These are phyloP conservation scores for Beauveria caledonica DNA, from an alignment of 2,329 filamentous ascomycete genomes.

Conservation along the genomic window DNA sequence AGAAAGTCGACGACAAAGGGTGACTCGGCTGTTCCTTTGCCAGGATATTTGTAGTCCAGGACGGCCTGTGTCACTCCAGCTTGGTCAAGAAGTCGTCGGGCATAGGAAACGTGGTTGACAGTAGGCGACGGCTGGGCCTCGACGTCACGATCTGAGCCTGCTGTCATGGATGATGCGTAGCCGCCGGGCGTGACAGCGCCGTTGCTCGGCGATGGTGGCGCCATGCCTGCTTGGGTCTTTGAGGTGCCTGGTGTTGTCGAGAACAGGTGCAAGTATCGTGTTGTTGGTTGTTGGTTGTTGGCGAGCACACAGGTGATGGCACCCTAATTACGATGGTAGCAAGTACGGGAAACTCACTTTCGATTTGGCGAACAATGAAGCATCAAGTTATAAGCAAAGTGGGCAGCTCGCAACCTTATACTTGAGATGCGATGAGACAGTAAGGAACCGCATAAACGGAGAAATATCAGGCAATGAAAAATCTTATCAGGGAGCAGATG, in stretches of 20 bases:
- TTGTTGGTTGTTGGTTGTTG: too few relatives aligned
- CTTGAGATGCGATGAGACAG: background rate
- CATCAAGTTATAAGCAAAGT: background rate
- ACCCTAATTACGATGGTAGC: background rate
- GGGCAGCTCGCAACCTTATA: background rate
- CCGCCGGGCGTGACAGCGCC: slow-evolving; percentile 1
- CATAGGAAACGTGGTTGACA: slow-evolving; percentile 33
- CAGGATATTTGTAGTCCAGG: slow-evolving; percentile 46
- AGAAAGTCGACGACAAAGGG: slow-evolving; percentile 64
- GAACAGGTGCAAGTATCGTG: background rate
- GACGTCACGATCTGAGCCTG: slow-evolving; percentile 30
- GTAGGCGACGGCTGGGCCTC: slow-evolving; percentile 31
- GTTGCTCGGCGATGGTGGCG: background rate
- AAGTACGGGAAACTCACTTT: background rate
- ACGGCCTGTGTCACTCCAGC: slow-evolving; percentile 49
- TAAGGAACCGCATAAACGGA: background rate
- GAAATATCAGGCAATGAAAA: background rate
- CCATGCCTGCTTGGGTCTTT: background rate
- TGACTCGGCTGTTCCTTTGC: slow-evolving; percentile 55
- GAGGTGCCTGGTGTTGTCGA: background rate
- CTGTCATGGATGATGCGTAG: slow-evolving; percentile 21
- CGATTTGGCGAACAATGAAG: background rate
- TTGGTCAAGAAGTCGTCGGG: slow-evolving; percentile 48
- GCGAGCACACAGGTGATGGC: background rate
- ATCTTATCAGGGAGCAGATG: background rate